Base-by-base conservation (phyloP, 106 monocot species). In the Phalaenopsis aphrodite region DNA sequence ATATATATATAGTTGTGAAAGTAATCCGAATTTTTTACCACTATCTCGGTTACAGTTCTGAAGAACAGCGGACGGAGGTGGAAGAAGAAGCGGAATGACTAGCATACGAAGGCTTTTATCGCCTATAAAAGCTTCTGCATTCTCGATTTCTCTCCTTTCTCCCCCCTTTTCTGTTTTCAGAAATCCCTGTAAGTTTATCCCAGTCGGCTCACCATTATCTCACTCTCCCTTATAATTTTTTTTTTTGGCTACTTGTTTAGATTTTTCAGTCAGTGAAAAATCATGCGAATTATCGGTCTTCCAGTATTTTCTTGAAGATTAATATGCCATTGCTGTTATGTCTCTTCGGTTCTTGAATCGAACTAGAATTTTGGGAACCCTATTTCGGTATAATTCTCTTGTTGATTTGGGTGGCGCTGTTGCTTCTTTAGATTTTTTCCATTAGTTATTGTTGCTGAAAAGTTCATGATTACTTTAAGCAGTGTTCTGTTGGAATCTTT, bases 101-200 rank as follows among this genome's bases (percentile, higher is more conserved):
- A 19, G 71, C 39, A 38, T 71, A 3, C 71, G 71, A 36, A 71
- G 71, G 71, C 39, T 71, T 41, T 39, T 71, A 71, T 71, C 71
- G 11, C 71, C 71, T 14, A 38, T 71, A 15, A 71, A 71, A 41
- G 38, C 71, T 38, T 38, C 38, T 4, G 0, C 30, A 12, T 38
- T 71, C 38, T 36, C 15, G 71, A 36, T 14, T 36, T 19, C 24
- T 71, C 71, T 24, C 38, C 30, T 39, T 71, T 71, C 39, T 16
- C 38, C 2, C 16, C 38, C 10, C 39, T 24, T 71, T 24, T 71
- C 71, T 36, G 4, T 71, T 38, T 39, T 39, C 9, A 41, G 71
- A 71, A 41, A 3, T 41, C 10, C 71, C 39, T 14, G 71, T 41
- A 41, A 36, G 71, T 71, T 71, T 24, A 2, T 41, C 30, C 30